Conservation (phyloP, 2,329 filamentous ascomycete species). For the Plenodomus biglobosus region DNA sequence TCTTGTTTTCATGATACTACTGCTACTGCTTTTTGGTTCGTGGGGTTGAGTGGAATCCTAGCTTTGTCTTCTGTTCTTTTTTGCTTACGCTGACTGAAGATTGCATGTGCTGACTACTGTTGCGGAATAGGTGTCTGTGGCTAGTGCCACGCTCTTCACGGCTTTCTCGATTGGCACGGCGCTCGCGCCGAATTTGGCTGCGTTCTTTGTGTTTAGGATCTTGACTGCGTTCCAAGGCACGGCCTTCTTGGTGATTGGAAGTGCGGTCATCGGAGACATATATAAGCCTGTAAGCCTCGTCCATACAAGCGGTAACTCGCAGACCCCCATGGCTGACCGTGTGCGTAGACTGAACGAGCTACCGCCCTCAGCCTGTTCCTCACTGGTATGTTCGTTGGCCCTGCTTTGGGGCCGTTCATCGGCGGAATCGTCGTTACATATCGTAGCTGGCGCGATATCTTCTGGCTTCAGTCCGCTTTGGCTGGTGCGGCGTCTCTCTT, state of each 20-base stretch:
- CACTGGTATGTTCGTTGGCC: conserved; percentile 69
- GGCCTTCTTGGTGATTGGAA: conserved; percentile 71
- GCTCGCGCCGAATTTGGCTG: conserved; percentile 67
- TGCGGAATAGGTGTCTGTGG: conserved; percentile 55
- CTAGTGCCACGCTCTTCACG: conserved; percentile 65
- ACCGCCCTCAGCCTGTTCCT: conserved; percentile 75
- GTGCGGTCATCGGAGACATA: conserved; percentile 66
- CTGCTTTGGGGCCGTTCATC: conserved; percentile 62
- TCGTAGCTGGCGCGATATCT: conserved; percentile 71
- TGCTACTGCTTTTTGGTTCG: no score
- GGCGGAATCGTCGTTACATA: conserved; percentile 78
- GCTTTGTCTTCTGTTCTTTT: not conserved
- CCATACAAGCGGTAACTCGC: not conserved
- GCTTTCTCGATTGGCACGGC: conserved; percentile 72
- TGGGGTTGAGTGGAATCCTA: no score
- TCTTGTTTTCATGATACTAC: no score
- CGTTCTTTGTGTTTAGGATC: conserved; percentile 74
- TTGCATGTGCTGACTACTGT: not conserved
- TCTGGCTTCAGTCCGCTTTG: conserved; percentile 73
- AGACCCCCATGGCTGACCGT: conserved; percentile 46
- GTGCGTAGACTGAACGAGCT: conserved; percentile 62
- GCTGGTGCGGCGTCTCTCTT: conserved; percentile 62
- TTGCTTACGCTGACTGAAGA: no score
- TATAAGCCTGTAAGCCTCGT: conserved; percentile 43
- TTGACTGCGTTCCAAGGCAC: conserved; percentile 76